Conservation (phyloP, 441 rosid species). For the Francoa sonchifolia region DNA sequence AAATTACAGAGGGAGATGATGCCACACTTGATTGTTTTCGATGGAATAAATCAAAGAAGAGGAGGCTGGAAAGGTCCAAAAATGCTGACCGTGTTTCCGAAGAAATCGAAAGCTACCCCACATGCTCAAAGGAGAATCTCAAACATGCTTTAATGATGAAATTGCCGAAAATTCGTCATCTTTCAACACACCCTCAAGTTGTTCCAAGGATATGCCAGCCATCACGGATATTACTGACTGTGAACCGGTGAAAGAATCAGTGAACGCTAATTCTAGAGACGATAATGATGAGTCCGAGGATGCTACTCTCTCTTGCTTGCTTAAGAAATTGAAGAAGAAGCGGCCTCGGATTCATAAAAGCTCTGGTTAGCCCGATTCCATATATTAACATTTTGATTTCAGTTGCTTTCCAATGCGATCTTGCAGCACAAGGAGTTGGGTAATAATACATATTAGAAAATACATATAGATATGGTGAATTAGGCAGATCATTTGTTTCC, state of each 20-base stretch:
- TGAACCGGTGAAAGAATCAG: slow-evolving; percentile 3
- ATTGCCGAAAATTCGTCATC: not conserved
- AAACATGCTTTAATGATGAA: not conserved
- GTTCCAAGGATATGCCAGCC: not conserved
- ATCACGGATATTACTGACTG: not conserved
- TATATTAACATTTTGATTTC: too few relatives aligned
- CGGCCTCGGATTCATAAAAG: too few relatives aligned
- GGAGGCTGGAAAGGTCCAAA: slow-evolving; percentile 7
- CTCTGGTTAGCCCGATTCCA: too few relatives aligned
- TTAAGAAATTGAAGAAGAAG: not conserved
- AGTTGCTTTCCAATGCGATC: too few relatives aligned
- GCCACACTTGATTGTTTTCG: slow-evolving; percentile 18
- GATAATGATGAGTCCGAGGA: slow-evolving; percentile 2
- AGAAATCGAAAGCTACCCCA: not conserved
- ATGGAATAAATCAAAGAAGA: slow-evolving; percentile 13
- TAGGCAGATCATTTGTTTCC: too few relatives aligned
- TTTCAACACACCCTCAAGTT: not conserved
- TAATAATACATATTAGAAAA: too few relatives aligned
- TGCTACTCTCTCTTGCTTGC: slow-evolving; percentile 12
- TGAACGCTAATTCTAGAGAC: slow-evolving; percentile 1
- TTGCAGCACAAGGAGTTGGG: too few relatives aligned
- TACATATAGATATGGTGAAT: too few relatives aligned
- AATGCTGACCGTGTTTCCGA: not conserved
- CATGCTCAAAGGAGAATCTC: slow-evolving; percentile 3
- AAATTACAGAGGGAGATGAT: slow-evolving; percentile 14